Conservation (phyloP, 768 basidiomycete genomes). For the Boletus sp. region DNA sequence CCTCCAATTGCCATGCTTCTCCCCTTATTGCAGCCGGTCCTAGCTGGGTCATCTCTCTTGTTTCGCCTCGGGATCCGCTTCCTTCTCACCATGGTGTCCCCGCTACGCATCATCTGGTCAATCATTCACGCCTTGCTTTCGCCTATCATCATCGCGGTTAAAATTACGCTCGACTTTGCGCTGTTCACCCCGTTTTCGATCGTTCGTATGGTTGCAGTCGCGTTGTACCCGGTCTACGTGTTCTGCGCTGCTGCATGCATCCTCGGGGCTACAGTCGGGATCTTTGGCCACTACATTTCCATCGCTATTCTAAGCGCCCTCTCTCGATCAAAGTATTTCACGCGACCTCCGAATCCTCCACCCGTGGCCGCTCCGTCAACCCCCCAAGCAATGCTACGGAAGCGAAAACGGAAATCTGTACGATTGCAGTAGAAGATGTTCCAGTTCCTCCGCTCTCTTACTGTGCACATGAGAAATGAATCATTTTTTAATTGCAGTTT, state of each 20-base stretch:
- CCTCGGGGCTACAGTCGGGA: conserved; percentile 45
- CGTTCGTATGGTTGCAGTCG: conserved; percentile 38
- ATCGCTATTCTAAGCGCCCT: conserved; percentile 11
- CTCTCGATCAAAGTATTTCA: conserved; percentile 13
- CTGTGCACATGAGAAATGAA: not conserved
- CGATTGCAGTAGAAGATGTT: conserved; percentile 20
- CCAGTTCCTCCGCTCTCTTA: not conserved
- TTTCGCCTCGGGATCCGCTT: conserved; percentile 12
- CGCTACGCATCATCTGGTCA: conserved; percentile 25
- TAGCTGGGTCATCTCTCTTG: conserved; percentile 12
- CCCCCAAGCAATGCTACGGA: conserved; percentile 18
- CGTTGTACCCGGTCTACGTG: conserved; percentile 55
- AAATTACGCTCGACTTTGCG: conserved; percentile 41
- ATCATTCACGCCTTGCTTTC: conserved; percentile 42
- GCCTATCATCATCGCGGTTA: conserved; percentile 44
- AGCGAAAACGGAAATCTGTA: conserved; percentile 23
- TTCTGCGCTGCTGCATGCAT: conserved; percentile 57
- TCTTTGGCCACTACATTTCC: conserved; percentile 32
- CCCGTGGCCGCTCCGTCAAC: not conserved
- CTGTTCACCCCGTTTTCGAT: conserved; percentile 46
- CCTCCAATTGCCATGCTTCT: conserved; percentile 28
- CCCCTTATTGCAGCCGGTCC: conserved; percentile 14
- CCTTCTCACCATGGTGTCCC: conserved; percentile 14
- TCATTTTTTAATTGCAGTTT: not conserved
- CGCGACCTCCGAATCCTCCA: conserved; percentile 2